phyloP scores from a whole-genome alignment of 164 flowering plant genomes.

The Vitis riparia region DNA sequence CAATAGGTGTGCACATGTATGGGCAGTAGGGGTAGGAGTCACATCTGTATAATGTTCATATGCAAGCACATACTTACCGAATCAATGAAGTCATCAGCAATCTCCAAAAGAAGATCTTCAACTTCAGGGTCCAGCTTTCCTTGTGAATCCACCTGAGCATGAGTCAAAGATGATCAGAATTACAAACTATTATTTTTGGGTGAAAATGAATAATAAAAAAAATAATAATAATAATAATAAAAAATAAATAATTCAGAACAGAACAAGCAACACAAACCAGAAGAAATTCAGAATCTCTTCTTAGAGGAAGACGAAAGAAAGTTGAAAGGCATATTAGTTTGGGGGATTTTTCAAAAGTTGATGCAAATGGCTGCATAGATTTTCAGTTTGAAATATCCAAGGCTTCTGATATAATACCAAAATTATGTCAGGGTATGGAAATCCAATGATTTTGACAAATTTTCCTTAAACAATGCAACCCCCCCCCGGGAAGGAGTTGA shows the following conservation, averaged over 20 bases:
- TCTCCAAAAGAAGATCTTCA: constrained; percentile 82
- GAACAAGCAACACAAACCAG: too few species aligned
- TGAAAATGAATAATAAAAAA: not conserved
- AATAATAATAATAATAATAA: not conserved
- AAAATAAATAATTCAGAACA: not conserved
- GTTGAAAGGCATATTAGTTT: not conserved
- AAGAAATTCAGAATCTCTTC: too few species aligned
- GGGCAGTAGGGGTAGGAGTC: too few species aligned
- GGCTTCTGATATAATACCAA: not conserved
- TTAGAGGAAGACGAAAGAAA: not conserved
- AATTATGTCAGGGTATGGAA: not conserved
- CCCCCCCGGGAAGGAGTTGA: too few species aligned
- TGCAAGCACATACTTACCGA: constrained; percentile 38
- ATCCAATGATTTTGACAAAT: too few species aligned
- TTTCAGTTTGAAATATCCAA: not conserved
- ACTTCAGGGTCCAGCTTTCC: constrained; percentile 86
- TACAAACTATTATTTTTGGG: not conserved
- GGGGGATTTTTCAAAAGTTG: not conserved
- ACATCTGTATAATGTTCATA: too few species aligned
- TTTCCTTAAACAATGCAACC: too few species aligned
- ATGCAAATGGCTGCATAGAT: not conserved
- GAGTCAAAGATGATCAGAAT: constrained; percentile 13
- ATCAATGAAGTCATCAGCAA: constrained; percentile 88
- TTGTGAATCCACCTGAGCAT: constrained; percentile 66
- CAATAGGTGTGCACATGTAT: too few species aligned